A percentile compares a stretch with the other conserved stretches of the same genome.
These are phyloP conservation scores for Thermochaetoides thermophila DNA, from an alignment of 495 filamentous ascomycete species.

Conservation along the genomic window DNA sequence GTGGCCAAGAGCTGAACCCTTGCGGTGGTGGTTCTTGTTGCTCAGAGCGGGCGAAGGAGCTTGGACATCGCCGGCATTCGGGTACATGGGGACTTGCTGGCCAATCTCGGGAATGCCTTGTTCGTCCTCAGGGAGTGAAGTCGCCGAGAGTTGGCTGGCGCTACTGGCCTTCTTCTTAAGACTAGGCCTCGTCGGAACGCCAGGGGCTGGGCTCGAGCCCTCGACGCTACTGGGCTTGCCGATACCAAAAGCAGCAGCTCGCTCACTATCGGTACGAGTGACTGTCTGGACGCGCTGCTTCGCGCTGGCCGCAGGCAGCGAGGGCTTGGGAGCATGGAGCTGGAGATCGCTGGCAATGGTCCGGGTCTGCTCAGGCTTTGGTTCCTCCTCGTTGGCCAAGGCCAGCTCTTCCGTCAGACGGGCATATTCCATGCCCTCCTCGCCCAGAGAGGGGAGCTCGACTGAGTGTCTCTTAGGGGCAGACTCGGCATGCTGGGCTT, in stretches of 20 bases:
- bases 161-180: constrained; percentile 50
- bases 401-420: constrained; percentile 36
- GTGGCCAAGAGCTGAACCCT: constrained; percentile 31
- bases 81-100: constrained; percentile 82
- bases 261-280: constrained; percentile 75
- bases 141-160: constrained; percentile 37
- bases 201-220: constrained; percentile 16
- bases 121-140: constrained; percentile 45
- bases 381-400: constrained; percentile 17
- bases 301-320: constrained; percentile 59
- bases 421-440: constrained; percentile 83
- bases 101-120: constrained; percentile 87
- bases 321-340: constrained; percentile 82
- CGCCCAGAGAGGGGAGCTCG: constrained; percentile 67
- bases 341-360: constrained; percentile 69
- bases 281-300: constrained; percentile 67
- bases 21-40: constrained; percentile 51
- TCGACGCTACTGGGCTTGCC: constrained; percentile 45
- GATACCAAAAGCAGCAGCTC: constrained; percentile 69
- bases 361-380: constrained; percentile 51
- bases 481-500: constrained; percentile 19
- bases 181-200: constrained; percentile 22
- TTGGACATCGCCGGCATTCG: constrained; percentile 89
- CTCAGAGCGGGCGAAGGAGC: constrained; percentile 71
- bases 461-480: too few relatives aligned